phyloP scores from a whole-genome alignment of 345 rosid species.

The Eucalyptus erythrocorys region DNA sequence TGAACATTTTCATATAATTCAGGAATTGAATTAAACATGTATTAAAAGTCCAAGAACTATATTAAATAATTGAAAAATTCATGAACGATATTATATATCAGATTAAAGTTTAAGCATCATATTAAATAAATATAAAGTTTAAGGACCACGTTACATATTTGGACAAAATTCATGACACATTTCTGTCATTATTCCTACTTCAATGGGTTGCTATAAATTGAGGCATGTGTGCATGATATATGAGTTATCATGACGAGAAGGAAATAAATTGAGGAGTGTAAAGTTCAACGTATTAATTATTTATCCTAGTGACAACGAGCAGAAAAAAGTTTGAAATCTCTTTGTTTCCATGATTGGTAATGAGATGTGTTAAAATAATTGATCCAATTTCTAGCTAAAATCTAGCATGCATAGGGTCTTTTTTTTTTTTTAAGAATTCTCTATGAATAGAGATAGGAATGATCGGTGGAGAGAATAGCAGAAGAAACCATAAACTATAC shows the following conservation, averaged over 20 bases:
- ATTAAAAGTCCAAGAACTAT: no score
- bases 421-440: background rate
- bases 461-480: background rate
- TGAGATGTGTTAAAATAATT: background rate
- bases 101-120: no score
- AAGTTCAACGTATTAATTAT: background rate
- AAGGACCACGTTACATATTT: accelerated
- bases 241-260: no score
- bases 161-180: background rate
- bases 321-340: background rate
- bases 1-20: no score
- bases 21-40: accelerated
- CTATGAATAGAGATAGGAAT: background rate
- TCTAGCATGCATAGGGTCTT: background rate
- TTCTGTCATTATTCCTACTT: accelerated
- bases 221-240: background rate
- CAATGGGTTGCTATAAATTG: accelerated
- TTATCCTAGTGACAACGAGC: background rate
- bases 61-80: no score
- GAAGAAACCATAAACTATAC: background rate
- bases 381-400: background rate
- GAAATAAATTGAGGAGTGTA: background rate
- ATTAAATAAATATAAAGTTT: no score
- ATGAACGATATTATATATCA: accelerated
- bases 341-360: background rate